phyloP scores from a whole-genome alignment of 257 asterid species.

The Anisodus tanguticus region DNA sequence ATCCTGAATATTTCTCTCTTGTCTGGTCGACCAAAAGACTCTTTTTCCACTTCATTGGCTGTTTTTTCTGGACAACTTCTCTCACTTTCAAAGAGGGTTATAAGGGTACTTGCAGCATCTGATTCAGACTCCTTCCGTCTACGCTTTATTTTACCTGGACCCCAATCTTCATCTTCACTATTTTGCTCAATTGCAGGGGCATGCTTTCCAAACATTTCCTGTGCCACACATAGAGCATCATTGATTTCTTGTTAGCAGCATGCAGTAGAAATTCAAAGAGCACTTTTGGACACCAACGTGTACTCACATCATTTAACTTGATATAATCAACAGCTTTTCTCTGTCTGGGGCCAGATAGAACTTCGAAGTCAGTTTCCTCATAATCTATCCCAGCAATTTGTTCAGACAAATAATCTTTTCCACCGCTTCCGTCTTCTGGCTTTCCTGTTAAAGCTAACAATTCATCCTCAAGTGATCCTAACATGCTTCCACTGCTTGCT shows the following conservation, averaged over 20 bases:
- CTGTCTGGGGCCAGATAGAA: slow-evolving; percentile 65
- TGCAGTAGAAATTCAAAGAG: not conserved
- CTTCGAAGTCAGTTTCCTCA: slow-evolving; percentile 64
- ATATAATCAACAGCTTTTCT: slow-evolving; percentile 84
- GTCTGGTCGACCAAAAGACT: slow-evolving; percentile 38
- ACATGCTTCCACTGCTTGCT: slow-evolving; percentile 59
- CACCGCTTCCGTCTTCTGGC: slow-evolving; percentile 41
- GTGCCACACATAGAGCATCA: not conserved
- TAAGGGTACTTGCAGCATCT: slow-evolving; percentile 66
- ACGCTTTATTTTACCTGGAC: slow-evolving; percentile 69
- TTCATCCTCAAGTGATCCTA: slow-evolving; percentile 82
- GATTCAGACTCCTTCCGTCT: slow-evolving; percentile 76
- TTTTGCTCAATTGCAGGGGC: slow-evolving; percentile 61
- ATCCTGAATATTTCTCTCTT: slow-evolving; percentile 75
- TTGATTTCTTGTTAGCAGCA: not conserved
- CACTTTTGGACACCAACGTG: not conserved
- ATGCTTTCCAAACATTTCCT: slow-evolving; percentile 95
- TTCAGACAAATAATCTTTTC: slow-evolving; percentile 46
- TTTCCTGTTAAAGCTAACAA: slow-evolving; percentile 44
- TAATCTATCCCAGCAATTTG: slow-evolving; percentile 52
- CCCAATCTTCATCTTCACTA: slow-evolving; percentile 99
- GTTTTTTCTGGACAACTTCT: slow-evolving; percentile 44
- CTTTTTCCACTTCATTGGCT: slow-evolving; percentile 42
- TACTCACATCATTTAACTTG: slow-evolving; percentile 80
- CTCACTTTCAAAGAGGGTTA: slow-evolving; percentile 57